Conservation (phyloP, 768 basidiomycete species). For the Termitomyces titanicus region DNA sequence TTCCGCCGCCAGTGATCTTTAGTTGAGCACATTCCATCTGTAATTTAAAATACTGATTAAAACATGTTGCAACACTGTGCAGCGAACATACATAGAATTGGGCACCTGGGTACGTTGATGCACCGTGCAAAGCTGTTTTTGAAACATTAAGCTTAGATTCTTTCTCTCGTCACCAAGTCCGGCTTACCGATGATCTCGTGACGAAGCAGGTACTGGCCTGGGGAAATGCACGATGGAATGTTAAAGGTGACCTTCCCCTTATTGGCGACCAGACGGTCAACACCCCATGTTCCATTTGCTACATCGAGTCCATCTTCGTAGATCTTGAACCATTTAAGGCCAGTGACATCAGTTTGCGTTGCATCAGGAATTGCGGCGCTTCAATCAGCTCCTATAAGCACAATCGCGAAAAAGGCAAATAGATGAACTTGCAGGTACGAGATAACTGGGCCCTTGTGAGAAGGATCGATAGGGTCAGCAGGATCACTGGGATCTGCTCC, state of each 20-base stretch:
- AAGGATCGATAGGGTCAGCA: constrained; percentile 45
- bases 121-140: constrained; percentile 39
- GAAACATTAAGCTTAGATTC: neutral
- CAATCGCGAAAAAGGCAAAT: neutral
- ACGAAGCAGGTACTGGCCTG: constrained; percentile 47
- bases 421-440: constrained; percentile 41
- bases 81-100: constrained; percentile 45
- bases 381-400: neutral
- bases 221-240: constrained; percentile 41
- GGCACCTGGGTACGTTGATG: constrained; percentile 46
- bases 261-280: constrained; percentile 42
- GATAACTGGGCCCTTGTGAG: constrained; percentile 51
- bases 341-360: constrained; percentile 41
- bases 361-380: constrained; percentile 47
- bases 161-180: neutral
- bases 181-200: constrained; percentile 47
- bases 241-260: constrained; percentile 47
- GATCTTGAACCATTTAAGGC: constrained; percentile 54
- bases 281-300: constrained; percentile 36
- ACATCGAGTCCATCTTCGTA: constrained; percentile 39
- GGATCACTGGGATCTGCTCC: constrained; percentile 38
- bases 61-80: neutral
- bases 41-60: neutral
- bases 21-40: constrained; percentile 50
- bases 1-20: constrained; percentile 41